These are phyloP conservation scores for Infundibulicybe gibba DNA, from an alignment of 768 basidiomycete genomes.

Conservation along the genomic window DNA sequence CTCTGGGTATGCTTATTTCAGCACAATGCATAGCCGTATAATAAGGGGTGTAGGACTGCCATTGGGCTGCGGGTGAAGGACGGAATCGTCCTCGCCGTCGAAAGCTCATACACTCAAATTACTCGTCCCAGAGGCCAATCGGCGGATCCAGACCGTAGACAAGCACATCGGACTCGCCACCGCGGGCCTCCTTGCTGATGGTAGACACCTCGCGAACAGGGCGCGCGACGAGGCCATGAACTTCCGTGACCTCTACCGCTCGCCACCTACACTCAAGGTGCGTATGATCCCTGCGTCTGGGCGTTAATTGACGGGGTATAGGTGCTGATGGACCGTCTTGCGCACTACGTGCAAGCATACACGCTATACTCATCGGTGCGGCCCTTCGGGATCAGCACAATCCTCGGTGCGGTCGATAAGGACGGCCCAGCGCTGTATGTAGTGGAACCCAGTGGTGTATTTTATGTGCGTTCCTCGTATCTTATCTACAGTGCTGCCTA, in stretches of 20 bases:
- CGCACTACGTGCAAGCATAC: slow-evolving; percentile 90
- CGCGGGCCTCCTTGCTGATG: slow-evolving; percentile 91
- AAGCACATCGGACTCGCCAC: slow-evolving; percentile 93
- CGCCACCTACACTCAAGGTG: slow-evolving; percentile 80
- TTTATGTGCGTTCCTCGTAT: slow-evolving; percentile 54
- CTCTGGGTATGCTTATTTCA: slow-evolving; percentile 64
- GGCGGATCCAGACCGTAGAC: slow-evolving; percentile 91
- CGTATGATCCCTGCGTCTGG: slow-evolving; percentile 6
- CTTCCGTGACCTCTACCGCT: slow-evolving; percentile 69
- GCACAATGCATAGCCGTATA: neutral
- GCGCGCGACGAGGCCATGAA: slow-evolving; percentile 81
- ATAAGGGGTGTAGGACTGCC: slow-evolving; percentile 62
- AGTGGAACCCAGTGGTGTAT: slow-evolving; percentile 93
- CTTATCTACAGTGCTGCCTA: slow-evolving; percentile 1
- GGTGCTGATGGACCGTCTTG: slow-evolving; percentile 60
- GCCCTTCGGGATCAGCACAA: slow-evolving; percentile 93
- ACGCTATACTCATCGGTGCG: slow-evolving; percentile 98
- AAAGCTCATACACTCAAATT: slow-evolving; percentile 97
- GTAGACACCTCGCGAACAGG: slow-evolving; percentile 79
- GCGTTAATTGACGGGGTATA: too few species aligned
- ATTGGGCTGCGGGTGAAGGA: slow-evolving; percentile 94
- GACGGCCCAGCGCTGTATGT: slow-evolving; percentile 84
- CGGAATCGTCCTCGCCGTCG: slow-evolving; percentile 93
- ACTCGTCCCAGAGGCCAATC: slow-evolving; percentile 87
- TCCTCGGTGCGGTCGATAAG: slow-evolving; percentile 88